These are phyloP conservation scores for Withania somnifera DNA, from an alignment of 305 asterid genomes.

Conservation along the genomic window DNA sequence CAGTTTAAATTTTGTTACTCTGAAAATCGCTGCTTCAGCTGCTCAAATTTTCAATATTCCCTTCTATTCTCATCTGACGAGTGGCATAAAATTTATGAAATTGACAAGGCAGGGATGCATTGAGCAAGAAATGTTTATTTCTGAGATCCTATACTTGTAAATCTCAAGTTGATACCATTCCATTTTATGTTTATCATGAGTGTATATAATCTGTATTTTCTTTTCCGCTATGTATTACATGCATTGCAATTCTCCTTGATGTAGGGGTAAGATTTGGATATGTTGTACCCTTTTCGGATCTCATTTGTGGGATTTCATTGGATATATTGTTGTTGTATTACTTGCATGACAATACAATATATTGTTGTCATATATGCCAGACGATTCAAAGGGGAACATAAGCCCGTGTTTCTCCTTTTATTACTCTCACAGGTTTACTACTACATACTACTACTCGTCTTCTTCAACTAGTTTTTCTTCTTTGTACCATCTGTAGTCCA, in stretches of 20 bases:
- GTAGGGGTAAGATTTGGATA: background rate
- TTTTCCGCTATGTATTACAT: too few relatives aligned
- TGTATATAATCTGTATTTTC: too few relatives aligned
- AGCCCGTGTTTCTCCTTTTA: background rate
- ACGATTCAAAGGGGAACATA: background rate
- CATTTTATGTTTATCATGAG: background rate
- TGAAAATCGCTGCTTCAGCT: background rate
- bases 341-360: too few relatives aligned
- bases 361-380: background rate
- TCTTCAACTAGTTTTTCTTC: background rate
- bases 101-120: background rate
- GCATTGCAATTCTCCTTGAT: too few relatives aligned
- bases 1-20: background rate
- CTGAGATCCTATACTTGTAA: background rate
- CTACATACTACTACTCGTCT: background rate
- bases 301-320: too few relatives aligned
- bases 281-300: background rate
- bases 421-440: background rate
- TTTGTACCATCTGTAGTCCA: background rate
- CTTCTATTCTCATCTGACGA: background rate
- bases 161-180: background rate
- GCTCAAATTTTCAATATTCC: background rate
- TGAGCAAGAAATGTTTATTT: background rate
- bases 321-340: background rate
- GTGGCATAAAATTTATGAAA: background rate